Base-by-base conservation (phyloP, 805 yeast genomes). In the Priceomyces melissophilus region DNA sequence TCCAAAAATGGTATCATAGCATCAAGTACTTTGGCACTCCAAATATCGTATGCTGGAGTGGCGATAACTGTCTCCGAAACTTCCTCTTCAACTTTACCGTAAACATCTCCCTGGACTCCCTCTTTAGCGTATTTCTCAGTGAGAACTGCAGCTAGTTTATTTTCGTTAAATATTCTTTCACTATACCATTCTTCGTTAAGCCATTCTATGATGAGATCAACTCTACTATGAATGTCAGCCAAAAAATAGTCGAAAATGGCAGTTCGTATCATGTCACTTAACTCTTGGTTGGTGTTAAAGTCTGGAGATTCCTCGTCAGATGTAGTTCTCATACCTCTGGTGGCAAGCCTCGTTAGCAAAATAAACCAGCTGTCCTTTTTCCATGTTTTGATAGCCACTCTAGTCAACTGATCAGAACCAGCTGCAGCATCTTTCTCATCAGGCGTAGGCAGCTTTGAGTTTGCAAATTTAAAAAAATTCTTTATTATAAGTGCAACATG, bases 121-220 rank as follows among this genome's bases (percentile, higher is more conserved):
- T 50, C 44, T n/a, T 45, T 30, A 23, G 50, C 40, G 30, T 40
- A 31, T 37, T 52, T 43, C 28, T 43, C 46, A 10, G 40, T 43
- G 17, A 43, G 35, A 42, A 44, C 51, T 6, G 52, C 57, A 48
- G 43, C 43, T 27, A 55, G 40, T 20, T 44, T 48, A 44, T 49
- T 66, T 44, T 69, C 72, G 43, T 61, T 62, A 37, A 54, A 52
- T 3, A 75, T 75, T 42, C 54, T 65, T 54, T 82, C 86, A 37
- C 78, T 69, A 63, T 79, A 82, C 95, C 96, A 93, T 60, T 93
- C 99, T 63, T 93, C 99, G 53, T 85, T 90, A 41, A 93, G 66
- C 99, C 99, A 93, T 47, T 85, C 89, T 30, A 91, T 80, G 13
- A 88, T 81, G 28, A 83, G 63, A 43, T 87, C 95, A 10, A 90